Conservation (phyloP, 345 rosid species). For the Boechera stricta region DNA sequence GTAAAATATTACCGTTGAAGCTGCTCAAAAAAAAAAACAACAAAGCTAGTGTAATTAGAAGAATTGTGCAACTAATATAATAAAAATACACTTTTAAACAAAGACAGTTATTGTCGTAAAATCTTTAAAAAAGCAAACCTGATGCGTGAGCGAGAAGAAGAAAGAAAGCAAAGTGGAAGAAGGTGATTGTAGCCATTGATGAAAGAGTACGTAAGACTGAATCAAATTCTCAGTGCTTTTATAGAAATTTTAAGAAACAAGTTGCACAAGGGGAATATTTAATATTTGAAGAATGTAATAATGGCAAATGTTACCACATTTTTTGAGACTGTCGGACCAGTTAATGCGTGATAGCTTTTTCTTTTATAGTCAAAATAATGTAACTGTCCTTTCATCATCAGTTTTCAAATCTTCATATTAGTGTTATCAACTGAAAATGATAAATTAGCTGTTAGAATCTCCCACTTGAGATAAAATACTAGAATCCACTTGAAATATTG, state of each 20-base stretch:
- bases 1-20: slow-evolving; percentile 62
- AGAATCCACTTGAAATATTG: too few species aligned
- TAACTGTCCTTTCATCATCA: slow-evolving; percentile 28
- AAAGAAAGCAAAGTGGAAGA: slow-evolving; percentile 25
- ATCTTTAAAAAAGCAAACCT: slow-evolving; percentile 34
- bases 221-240: slow-evolving; percentile 6
- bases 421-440: background rate
- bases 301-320: slow-evolving; percentile 32
- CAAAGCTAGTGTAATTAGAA: background rate
- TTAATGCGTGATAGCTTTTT: slow-evolving; percentile 40
- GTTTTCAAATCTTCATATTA: slow-evolving; percentile 4
- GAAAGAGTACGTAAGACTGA: slow-evolving; percentile 17
- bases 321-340: slow-evolving; percentile 36
- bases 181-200: slow-evolving; percentile 37
- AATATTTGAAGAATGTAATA: slow-evolving; percentile 31
- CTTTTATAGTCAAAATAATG: slow-evolving; percentile 35
- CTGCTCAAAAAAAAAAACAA: slow-evolving; percentile 35
- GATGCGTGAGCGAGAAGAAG: slow-evolving; percentile 49
- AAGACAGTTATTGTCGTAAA: background rate
- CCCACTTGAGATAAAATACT: too few species aligned
- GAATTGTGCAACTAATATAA: background rate
- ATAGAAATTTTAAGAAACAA: slow-evolving; percentile 12
- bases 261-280: background rate
- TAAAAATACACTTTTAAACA: background rate
- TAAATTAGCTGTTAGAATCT: too few species aligned